phyloP scores from a whole-genome alignment of 2,329 filamentous ascomycete species.

The Huntiella abstrusa region DNA sequence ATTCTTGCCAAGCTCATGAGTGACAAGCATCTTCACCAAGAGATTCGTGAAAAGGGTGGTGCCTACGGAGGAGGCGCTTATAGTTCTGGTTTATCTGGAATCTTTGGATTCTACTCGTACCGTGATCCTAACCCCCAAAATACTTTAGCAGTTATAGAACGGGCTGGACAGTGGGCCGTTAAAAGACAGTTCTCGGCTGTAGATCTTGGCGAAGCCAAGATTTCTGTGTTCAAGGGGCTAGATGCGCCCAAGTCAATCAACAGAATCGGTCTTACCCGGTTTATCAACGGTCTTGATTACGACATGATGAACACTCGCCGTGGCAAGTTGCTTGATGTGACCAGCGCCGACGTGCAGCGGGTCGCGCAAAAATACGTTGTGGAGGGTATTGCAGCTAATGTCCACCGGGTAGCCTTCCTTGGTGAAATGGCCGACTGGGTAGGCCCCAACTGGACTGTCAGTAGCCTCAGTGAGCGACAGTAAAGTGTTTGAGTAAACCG shows the following conservation, averaged over 20 bases:
- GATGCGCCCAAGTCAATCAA: constrained; percentile 80
- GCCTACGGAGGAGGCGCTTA: constrained; percentile 89
- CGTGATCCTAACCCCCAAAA: constrained; percentile 89
- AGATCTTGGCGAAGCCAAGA: constrained; percentile 89
- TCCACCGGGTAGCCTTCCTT: constrained; percentile 52
- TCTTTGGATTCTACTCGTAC: constrained; percentile 94
- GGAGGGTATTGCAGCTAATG: constrained; percentile 37
- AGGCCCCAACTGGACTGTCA: constrained; percentile 52
- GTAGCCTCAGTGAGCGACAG: constrained; percentile 25
- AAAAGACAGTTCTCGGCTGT: constrained; percentile 65
- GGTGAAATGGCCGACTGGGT: constrained; percentile 72
- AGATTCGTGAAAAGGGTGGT: constrained; percentile 93
- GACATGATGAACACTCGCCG: constrained; percentile 76
- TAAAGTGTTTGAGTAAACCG: neutral
- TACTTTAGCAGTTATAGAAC: constrained; percentile 66
- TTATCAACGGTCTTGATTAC: constrained; percentile 67
- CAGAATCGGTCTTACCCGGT: constrained; percentile 69
- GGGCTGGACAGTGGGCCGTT: constrained; percentile 65
- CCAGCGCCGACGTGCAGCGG: constrained; percentile 55
- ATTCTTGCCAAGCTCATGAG: constrained; percentile 83
- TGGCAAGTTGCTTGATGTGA: constrained; percentile 74
- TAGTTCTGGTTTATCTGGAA: constrained; percentile 56
- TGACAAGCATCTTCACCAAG: constrained; percentile 90
- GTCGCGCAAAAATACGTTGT: constrained; percentile 72
- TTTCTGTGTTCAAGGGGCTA: constrained; percentile 79